Conservation (phyloP, 768 basidiomycete genomes). For the Hygrophorus russula region DNA sequence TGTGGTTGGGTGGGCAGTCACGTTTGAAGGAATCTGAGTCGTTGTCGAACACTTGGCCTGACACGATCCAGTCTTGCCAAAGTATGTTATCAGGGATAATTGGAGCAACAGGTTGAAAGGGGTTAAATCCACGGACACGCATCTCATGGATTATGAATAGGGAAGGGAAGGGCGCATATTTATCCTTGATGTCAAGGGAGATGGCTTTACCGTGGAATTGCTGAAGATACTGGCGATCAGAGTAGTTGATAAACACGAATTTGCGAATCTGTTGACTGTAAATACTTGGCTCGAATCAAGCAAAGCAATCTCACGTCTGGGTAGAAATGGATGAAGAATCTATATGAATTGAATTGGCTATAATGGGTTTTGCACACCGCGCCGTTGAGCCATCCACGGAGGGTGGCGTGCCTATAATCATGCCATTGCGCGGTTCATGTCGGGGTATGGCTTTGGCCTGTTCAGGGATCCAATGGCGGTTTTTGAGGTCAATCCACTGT, state of each 20-base stretch:
- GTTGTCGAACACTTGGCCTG: conserved; percentile 9
- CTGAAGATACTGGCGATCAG: conserved; percentile 7
- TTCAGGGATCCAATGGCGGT: conserved; percentile 14
- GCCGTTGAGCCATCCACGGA: too few species aligned
- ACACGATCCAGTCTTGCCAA: conserved; percentile 19
- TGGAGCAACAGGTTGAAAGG: conserved; percentile 15
- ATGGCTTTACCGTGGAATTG: conserved; percentile 22
- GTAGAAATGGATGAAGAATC: conserved; percentile 17
- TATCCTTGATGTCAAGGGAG: conserved; percentile 19
- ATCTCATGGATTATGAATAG: conserved; percentile 25
- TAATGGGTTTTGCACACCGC: conserved; percentile 14
- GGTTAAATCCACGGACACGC: conserved; percentile 21
- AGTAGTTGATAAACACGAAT: conserved; percentile 21
- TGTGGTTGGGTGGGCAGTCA: conserved; percentile 8
- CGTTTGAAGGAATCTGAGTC: conserved; percentile 10
- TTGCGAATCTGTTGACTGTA: conserved; percentile 12
- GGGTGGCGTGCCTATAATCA: too few species aligned
- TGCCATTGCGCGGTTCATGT: conserved; percentile 15
- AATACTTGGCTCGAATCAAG: conserved; percentile 9
- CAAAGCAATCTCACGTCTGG: conserved; percentile 14
- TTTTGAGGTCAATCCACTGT: conserved; percentile 15
- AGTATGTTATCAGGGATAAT: conserved; percentile 8
- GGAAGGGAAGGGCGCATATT: conserved; percentile 19
- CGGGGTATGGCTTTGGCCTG: conserved; percentile 9
- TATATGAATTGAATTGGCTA: conserved; percentile 9